These are phyloP conservation scores for Quercus ilex DNA, from an alignment of 306 rosid species.

Conservation along the genomic window DNA sequence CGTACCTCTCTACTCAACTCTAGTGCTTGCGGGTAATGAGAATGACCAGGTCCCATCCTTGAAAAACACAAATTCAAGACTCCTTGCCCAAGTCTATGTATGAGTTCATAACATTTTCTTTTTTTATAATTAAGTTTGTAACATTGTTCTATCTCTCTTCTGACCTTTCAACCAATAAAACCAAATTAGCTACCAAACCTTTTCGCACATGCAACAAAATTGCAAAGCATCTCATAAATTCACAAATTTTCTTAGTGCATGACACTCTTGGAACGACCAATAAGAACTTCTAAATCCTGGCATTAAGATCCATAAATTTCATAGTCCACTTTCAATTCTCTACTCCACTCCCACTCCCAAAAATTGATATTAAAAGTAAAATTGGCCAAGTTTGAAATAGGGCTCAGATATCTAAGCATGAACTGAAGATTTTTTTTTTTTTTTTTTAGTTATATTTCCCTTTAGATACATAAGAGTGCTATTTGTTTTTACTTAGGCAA, in stretches of 20 bases:
- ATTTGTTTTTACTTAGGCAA: no score
- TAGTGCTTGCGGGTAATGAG: conserved; percentile 63
- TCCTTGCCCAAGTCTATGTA: conserved; percentile 76
- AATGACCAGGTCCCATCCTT: conserved; percentile 1
- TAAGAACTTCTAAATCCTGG: no score
- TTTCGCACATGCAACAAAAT: no score
- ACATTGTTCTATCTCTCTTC: conserved; percentile 71
- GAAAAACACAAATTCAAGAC: conserved; percentile 78
- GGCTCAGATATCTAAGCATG: background rate
- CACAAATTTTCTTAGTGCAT: no score
- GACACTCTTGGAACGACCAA: no score
- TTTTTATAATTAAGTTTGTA: background rate
- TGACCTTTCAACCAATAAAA: conserved; percentile 43
- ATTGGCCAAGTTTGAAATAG: background rate
- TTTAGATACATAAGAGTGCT: background rate
- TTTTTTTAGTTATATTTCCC: background rate
- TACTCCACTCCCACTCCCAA: background rate
- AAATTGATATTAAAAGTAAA: no score
- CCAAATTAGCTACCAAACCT: no score
- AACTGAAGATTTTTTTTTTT: background rate
- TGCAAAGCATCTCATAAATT: no score
- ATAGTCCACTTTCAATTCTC: no score
- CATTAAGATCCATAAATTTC: no score
- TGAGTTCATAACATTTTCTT: conserved; percentile 40
- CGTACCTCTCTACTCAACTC: conserved; percentile 72